Conservation (phyloP, 2,329 filamentous ascomycete species). For the Ascochyta fabae region DNA sequence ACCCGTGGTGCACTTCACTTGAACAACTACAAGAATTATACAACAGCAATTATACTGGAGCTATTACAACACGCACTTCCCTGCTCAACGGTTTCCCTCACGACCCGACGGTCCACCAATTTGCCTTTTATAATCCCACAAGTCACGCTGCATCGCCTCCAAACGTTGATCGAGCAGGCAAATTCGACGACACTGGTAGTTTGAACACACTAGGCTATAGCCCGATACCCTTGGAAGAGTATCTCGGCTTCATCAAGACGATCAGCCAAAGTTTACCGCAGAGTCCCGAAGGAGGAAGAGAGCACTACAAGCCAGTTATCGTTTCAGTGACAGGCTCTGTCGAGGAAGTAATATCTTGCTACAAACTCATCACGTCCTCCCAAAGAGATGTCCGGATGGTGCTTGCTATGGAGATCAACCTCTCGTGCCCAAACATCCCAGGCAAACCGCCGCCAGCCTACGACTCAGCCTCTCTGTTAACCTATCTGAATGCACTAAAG, state of each 20-base stretch:
- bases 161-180: slow-evolving; percentile 25
- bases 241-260: slow-evolving; percentile 62
- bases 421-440: slow-evolving; percentile 79
- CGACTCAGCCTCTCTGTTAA: slow-evolving; percentile 56
- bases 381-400: slow-evolving; percentile 51
- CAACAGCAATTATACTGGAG: slow-evolving; percentile 68
- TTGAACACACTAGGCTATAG: slow-evolving; percentile 80
- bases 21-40: slow-evolving; percentile 69
- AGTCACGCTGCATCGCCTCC: slow-evolving; percentile 38
- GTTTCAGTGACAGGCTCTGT: slow-evolving; percentile 73
- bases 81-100: slow-evolving; percentile 70
- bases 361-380: slow-evolving; percentile 55
- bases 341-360: slow-evolving; percentile 64
- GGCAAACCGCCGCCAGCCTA: slow-evolving; percentile 75
- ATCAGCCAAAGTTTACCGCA: slow-evolving; percentile 49
- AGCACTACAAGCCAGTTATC: slow-evolving; percentile 65
- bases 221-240: slow-evolving; percentile 65
- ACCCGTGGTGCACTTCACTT: slow-evolving; percentile 74
- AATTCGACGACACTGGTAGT: slow-evolving; percentile 38
- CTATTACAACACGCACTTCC: slow-evolving; percentile 76
- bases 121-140: slow-evolving; percentile 66
- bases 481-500: slow-evolving; percentile 62
- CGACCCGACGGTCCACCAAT: slow-evolving; percentile 66
- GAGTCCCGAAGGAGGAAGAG: background rate
- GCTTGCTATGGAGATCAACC: slow-evolving; percentile 76